A percentile compares a stretch with the other conserved stretches of the same genome.
Conservation (phyloP, 257 asterid genomes). For the Cynanchum wilfordii region DNA sequence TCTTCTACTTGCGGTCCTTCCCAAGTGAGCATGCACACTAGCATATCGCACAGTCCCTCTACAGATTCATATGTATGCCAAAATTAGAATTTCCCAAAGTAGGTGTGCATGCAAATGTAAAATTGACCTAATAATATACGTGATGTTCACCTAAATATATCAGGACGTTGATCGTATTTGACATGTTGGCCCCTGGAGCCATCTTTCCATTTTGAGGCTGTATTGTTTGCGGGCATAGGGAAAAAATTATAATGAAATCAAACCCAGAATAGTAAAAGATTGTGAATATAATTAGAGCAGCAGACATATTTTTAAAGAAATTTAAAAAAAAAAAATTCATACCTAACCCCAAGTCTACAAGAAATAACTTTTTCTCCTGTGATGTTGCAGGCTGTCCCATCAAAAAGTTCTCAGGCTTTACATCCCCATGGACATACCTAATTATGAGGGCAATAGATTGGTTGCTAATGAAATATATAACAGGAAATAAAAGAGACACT, state of each 20-base stretch:
- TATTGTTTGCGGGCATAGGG: slow-evolving; percentile 3
- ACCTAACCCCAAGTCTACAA: slow-evolving; percentile 53
- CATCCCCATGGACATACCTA: slow-evolving; percentile 51
- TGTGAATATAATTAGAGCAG: not conserved
- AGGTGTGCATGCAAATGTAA: not conserved
- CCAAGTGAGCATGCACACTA: slow-evolving; percentile 49
- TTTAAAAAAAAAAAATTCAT: slow-evolving; percentile 10
- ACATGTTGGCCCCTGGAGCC: slow-evolving; percentile 36
- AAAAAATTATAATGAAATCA: not conserved
- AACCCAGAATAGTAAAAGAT: not conserved
- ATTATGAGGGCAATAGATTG: not conserved
- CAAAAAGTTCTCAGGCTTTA: slow-evolving; percentile 48
- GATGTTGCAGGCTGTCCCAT: slow-evolving; percentile 43
- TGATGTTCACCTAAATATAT: slow-evolving; percentile 32
- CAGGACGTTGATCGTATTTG: slow-evolving; percentile 49
- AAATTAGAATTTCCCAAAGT: not conserved
- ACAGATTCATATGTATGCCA: slow-evolving; percentile 1
- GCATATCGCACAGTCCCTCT: slow-evolving; percentile 56
- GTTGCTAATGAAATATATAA: slow-evolving; percentile 5
- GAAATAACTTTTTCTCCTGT: slow-evolving; percentile 47
- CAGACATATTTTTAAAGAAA: not conserved
- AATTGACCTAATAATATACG: not conserved
- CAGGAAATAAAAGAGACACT: not conserved
- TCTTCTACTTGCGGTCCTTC: slow-evolving; percentile 52
- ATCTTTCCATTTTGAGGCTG: slow-evolving; percentile 48